Evolutionary conservation across 1,139 yeast genomes (phyloP).

Genomic region (Geotrichum cucujoidarum): DNA sequence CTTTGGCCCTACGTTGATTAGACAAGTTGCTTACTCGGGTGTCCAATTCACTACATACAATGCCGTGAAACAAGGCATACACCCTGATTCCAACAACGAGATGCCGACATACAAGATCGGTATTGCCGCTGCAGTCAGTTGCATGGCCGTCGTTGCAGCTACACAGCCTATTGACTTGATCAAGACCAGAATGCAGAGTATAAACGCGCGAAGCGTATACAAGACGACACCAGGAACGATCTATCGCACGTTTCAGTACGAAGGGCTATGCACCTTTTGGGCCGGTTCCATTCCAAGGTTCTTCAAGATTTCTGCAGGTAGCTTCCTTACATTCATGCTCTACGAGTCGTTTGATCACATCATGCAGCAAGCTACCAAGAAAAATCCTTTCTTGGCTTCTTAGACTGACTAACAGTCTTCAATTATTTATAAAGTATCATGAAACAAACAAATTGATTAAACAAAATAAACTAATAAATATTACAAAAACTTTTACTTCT

Average conservation of each 20-base stretch:
- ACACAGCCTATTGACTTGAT: constrained; percentile 92
- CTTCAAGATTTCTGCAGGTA: constrained; percentile 70
- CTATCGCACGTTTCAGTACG: constrained; percentile 58
- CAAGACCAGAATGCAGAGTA: constrained; percentile 83
- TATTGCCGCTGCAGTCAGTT: constrained; percentile 41
- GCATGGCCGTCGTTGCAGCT: constrained; percentile 64
- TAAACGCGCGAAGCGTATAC: constrained; percentile 55
- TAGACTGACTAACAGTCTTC: too few species aligned
- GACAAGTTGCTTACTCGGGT: constrained; percentile 75
- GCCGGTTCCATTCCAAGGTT: constrained; percentile 78
- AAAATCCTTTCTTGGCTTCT: background rate
- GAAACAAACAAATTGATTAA: background rate
- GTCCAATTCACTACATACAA: constrained; percentile 84
- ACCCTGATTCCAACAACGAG: constrained; percentile 36
- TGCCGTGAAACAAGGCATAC: constrained; percentile 54
- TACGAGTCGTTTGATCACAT: constrained; percentile 35
- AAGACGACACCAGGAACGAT: constrained; percentile 66
- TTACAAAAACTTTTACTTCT: constrained; percentile 6
- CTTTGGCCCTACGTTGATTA: constrained; percentile 64
- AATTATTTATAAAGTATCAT: background rate
- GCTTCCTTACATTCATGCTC: constrained; percentile 69
- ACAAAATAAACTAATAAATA: background rate
- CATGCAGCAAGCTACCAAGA: background rate
- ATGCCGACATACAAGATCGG: constrained; percentile 27
- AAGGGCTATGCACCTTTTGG: constrained; percentile 60